Base-by-base conservation (phyloP, 345 rosid species). In the Brassica carinata region DNA sequence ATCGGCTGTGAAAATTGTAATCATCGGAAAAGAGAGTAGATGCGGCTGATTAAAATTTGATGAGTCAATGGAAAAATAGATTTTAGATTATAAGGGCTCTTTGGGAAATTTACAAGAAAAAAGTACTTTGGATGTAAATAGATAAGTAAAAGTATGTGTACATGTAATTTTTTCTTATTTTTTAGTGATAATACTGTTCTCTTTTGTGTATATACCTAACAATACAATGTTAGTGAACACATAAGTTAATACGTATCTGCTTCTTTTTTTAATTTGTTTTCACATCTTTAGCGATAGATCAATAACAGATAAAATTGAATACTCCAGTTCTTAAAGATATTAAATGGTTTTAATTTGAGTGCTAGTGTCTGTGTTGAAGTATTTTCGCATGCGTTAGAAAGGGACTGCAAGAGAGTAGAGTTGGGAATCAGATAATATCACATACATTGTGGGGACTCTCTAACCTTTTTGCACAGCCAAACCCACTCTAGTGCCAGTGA, bases 341-440 rank as follows among this genome's bases (percentile, higher is more conserved):
- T 33, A 33, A 33, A 36, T 36, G 43, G 8, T 7, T 36, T 36
- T 36, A 36, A 36, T 36, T 36, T 36, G 43, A 36, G 43, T 36
- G 43, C 2, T 36, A 36, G 43, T 36, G 10, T 36, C 2, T 19
- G 36, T 13, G 15, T 18, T 11, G 14, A 18, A 69, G 48, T 45
- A 43, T 7, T 1, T n/a, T 70, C 1, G 71, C 71, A 63, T 70
- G 75, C 80, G 70, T 62, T 61, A 61, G 15, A 77, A 62, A 18
- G 48, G 34, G 81, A 70, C 48, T 18, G 74, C 36, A 19, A 69
- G 74, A 59, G 74, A 77, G 59, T n/a, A n/a, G 29, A 77, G 70
- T 77, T 71, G 58, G 0, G n/a, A 5, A 63, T 53, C 19, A 53
- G 59, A 53, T 18, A 63, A 69, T 67, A 69, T 69, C 81, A 77